Evolutionary conservation across 192 early-diverging fungal species (phyloP), one percentile per base, ranked within the genome.

Genomic region (Helicostylum pulchrum): DNA sequence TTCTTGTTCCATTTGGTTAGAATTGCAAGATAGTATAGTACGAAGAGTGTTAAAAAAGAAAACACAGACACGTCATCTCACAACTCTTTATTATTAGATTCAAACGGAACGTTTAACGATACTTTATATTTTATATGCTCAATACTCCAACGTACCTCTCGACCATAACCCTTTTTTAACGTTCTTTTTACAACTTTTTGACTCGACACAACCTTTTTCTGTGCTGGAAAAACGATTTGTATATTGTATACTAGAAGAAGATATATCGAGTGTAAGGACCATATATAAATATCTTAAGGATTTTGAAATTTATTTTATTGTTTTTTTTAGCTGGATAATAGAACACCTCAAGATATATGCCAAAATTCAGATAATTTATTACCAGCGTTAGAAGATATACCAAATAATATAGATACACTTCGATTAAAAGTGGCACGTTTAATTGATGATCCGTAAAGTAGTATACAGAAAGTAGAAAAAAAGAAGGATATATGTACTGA

Each of bases 101-200:
- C 36, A 20, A 44, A 53, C 32, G 7, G 20, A 39, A 1, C 66
- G 66, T 34, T 30, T 67, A 7, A 39, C 36, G 0, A 50, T 61
- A 15, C 66, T 67, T 0, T 67, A 67, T 14, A 67, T 61, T 30
- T 36, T 67, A 14, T 53, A 67, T 31, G 66, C 47, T 9, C 58
- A 48, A 10, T 67, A 67, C 36, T 36, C 58, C 15, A 26, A 58
- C 9, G 21, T 61, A 23, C 66, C 66, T 1, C 49, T 67, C 20
- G 51, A 60, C 3, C 43, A 31, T n/a, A 67, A 67, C 39, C 66
- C 66, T 15, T 67, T 67, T 20, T 42, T 67, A 32, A 60, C 66
- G 14, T 61, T 61, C 20, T 67, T 67, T 46, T 32, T 67, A 8
- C 57, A 67, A 8, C 12, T 67, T 2, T 14, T 61, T 19, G 66